Evolutionary conservation across 352 stramenopile genomes (phyloP).

Genomic region (Phytophthora capsici): DNA sequence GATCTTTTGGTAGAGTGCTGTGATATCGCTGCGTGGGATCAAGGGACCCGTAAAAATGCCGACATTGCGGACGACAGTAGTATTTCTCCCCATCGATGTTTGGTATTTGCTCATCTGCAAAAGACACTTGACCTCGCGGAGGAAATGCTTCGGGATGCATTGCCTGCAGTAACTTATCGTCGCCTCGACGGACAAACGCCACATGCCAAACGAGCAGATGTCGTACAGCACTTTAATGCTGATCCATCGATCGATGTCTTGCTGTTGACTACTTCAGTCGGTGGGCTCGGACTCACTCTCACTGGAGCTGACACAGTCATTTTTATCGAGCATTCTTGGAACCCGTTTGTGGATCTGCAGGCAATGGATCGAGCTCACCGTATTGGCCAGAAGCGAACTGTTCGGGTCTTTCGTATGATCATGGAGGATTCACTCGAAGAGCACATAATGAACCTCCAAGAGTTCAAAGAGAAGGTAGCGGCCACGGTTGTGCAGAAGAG

Average conservation of each 20-base stretch:
- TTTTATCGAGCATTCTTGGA: constrained; percentile 98
- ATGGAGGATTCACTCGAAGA: constrained; percentile 79
- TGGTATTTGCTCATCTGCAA: constrained; percentile 96
- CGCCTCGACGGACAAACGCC: constrained; percentile 94
- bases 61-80: constrained; percentile 23
- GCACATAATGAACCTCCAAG: constrained; percentile 81
- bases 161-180: constrained; percentile 82
- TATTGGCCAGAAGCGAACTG: constrained; percentile 72
- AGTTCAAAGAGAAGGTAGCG: constrained; percentile 80
- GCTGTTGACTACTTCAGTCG: constrained; percentile 95
- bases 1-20: constrained; percentile 82
- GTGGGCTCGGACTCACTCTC: constrained; percentile 96
- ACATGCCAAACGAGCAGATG: constrained; percentile 59
- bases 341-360: constrained; percentile 96
- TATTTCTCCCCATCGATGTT: constrained; percentile 84
- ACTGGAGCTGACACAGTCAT: constrained; percentile 97
- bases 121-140: constrained; percentile 95
- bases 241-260: constrained; percentile 94
- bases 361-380: constrained; percentile 90
- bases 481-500: constrained; percentile 63
- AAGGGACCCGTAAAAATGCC: constrained; percentile 6
- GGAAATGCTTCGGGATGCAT: constrained; percentile 77
- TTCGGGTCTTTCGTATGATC: constrained; percentile 84
- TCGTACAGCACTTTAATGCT: constrained; percentile 93
- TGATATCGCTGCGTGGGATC: constrained; percentile 40